Evolutionary conservation across 2,329 filamentous ascomycete species (phyloP).

Genomic region (Fusarium acutatum): DNA sequence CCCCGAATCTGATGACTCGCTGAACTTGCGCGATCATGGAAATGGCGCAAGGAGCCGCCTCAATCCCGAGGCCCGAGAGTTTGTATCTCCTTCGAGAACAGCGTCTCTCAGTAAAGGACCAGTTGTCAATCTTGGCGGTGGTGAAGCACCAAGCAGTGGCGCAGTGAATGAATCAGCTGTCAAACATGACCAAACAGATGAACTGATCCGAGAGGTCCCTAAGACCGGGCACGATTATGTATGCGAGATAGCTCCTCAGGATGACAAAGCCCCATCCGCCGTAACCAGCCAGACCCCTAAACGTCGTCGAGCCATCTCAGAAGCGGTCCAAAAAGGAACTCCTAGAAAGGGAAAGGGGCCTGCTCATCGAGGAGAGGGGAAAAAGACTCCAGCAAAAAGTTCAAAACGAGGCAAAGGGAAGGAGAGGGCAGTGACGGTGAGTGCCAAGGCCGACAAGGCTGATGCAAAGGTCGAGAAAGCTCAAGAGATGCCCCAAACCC

Average conservation of each 20-base stretch:
- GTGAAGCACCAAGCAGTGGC: not conserved
- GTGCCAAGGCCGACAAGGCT: slow-evolving; percentile 6
- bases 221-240: not conserved
- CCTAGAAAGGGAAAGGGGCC: not conserved
- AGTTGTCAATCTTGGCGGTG: not conserved
- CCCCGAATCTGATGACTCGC: not conserved
- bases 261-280: not conserved
- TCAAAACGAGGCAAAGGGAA: slow-evolving; percentile 28
- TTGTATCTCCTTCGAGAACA: slow-evolving; percentile 33
- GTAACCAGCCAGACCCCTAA: not conserved
- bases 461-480: not conserved
- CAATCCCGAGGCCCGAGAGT: slow-evolving; percentile 35
- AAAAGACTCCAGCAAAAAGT: slow-evolving; percentile 22
- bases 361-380: slow-evolving; percentile 1
- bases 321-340: not conserved
- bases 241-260: not conserved
- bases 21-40: not conserved
- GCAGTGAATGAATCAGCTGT: not conserved
- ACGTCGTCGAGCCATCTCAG: not conserved
- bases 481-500: slow-evolving; percentile 17
- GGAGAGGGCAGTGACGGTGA: slow-evolving; percentile 2
- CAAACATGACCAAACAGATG: not conserved
- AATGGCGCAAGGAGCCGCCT: slow-evolving; percentile 12
- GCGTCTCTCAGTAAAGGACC: not conserved
- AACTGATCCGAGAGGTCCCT: not conserved